These are phyloP conservation scores for Alternaria longipes DNA, from an alignment of 2,329 filamentous ascomycete genomes.

Conservation along the genomic window DNA sequence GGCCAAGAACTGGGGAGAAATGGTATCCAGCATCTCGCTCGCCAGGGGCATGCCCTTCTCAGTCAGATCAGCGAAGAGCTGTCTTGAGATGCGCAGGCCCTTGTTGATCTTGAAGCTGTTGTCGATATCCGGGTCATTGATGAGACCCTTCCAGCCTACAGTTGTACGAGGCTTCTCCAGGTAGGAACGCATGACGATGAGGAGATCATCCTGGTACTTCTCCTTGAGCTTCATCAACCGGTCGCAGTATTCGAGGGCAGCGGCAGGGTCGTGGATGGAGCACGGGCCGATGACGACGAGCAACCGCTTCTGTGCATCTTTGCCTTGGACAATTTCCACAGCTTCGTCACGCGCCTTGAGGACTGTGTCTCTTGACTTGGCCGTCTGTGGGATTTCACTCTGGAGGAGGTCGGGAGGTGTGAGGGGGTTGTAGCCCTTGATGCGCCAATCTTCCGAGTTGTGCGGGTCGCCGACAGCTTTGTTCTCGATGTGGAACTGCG, in stretches of 20 bases:
- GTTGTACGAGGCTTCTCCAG: conserved; percentile 98
- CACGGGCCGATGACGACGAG: conserved; percentile 92
- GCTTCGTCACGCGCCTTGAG: conserved; percentile 68
- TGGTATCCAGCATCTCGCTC: conserved; percentile 97
- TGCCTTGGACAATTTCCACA: conserved; percentile 68
- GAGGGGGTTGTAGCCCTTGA: conserved; percentile 88
- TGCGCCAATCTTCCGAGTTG: conserved; percentile 62
- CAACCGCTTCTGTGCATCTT: conserved; percentile 65
- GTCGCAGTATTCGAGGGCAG: conserved; percentile 92
- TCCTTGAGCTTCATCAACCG: conserved; percentile 81
- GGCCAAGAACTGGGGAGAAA: conserved; percentile 95
- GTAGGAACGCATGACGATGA: conserved; percentile 98
- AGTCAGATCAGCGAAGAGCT: conserved; percentile 94
- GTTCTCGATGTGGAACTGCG: conserved; percentile 62
- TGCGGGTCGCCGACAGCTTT: conserved; percentile 59
- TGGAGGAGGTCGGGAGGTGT: conserved; percentile 94
- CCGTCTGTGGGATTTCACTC: conserved; percentile 78
- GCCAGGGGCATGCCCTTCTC: conserved; percentile 94
- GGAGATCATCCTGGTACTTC: conserved; percentile 86
- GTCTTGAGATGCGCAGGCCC: conserved; percentile 82
- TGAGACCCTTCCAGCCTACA: conserved; percentile 97
- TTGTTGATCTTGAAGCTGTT: conserved; percentile 99
- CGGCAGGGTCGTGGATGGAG: conserved; percentile 93
- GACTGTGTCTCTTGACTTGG: conserved; percentile 64
- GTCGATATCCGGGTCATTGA: conserved; percentile 98